phyloP scores from a whole-genome alignment of 1,139 yeast genomes.

The Saccharomyces hybrid region DNA sequence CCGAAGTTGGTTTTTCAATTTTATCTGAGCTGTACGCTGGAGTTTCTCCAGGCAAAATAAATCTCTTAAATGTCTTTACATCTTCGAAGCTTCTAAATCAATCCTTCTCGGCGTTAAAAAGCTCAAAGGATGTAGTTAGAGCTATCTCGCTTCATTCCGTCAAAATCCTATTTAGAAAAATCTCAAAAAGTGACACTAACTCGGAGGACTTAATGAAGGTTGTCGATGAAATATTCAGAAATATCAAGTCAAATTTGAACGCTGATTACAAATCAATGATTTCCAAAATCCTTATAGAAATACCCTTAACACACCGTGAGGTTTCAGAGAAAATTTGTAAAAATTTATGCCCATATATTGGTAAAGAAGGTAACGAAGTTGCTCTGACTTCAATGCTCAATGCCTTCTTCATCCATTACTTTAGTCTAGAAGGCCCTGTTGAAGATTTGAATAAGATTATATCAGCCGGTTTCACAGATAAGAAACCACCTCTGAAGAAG shows the following conservation, averaged over 20 bases:
- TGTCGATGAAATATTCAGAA: constrained; percentile 48
- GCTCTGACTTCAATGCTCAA: constrained; percentile 46
- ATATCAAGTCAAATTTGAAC: constrained; percentile 54
- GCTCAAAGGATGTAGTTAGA: constrained; percentile 62
- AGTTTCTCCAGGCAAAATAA: constrained; percentile 33
- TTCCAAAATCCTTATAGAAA: constrained; percentile 36
- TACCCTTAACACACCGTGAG: constrained; percentile 26
- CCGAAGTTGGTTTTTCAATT: constrained; percentile 58
- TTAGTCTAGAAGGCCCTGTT: constrained; percentile 15
- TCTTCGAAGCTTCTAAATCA: constrained; percentile 50
- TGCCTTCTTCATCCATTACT: constrained; percentile 43
- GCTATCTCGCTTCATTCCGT: constrained; percentile 44
- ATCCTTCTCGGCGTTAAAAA: constrained; percentile 58
- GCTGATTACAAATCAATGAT: constrained; percentile 58
- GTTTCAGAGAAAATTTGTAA: constrained; percentile 38
- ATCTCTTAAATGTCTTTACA: constrained; percentile 36
- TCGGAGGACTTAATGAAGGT: constrained; percentile 31
- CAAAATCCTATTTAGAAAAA: constrained; percentile 15
- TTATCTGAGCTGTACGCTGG: constrained; percentile 41
- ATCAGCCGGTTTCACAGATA: constrained; percentile 55
- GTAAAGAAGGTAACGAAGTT: constrained; percentile 70
- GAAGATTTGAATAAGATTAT: constrained; percentile 31
- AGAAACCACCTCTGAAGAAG: constrained; percentile 54
- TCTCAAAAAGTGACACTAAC: constrained; percentile 12
- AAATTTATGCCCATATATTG: constrained; percentile 43